Conservation (phyloP, 2,329 filamentous ascomycete species). For the Fusarium oxysporum region DNA sequence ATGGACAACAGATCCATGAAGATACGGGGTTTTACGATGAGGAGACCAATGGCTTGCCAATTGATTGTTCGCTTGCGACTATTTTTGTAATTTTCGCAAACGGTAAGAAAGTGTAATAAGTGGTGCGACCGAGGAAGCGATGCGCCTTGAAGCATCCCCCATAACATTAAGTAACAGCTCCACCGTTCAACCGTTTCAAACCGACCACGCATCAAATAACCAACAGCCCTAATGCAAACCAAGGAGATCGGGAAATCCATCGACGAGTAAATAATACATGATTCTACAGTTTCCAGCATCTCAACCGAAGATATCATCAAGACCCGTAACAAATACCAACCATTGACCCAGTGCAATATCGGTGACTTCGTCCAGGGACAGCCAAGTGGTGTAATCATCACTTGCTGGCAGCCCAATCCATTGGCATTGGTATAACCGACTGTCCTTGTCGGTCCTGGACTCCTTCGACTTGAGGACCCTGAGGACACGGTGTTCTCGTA, state of each 20-base stretch:
- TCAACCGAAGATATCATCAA: background rate
- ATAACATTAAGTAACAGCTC: background rate
- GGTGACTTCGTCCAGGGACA: background rate
- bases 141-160: background rate
- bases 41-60: background rate
- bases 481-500: background rate
- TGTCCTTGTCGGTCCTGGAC: background rate
- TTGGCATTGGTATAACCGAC: background rate
- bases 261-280: background rate
- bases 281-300: background rate
- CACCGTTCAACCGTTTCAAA: slow-evolving; percentile 14
- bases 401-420: background rate
- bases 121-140: background rate
- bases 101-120: background rate
- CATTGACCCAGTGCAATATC: background rate
- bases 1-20: background rate
- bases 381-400: background rate
- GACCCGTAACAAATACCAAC: background rate
- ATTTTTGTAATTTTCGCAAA: background rate
- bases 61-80: background rate
- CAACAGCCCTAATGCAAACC: background rate
- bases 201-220: background rate
- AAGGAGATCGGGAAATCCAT: background rate
- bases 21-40: background rate
- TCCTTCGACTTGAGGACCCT: background rate